Conservation (phyloP, 2,329 filamentous ascomycete species). For the Colletotrichum plurivorum region DNA sequence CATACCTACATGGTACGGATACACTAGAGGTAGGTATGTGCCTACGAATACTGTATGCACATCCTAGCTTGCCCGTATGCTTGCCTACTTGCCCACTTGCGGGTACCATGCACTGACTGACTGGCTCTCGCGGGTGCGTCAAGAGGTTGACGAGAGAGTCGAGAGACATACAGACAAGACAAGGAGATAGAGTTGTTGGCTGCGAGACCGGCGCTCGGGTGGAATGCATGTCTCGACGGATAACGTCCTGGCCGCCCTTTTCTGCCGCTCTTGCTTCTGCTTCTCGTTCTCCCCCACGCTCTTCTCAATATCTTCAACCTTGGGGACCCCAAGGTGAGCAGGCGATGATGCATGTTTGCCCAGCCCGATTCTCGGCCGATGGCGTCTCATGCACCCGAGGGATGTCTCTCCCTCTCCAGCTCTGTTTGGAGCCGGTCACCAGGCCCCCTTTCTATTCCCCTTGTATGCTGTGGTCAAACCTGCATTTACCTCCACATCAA, state of each 20-base stretch:
- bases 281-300: neutral
- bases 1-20: neutral
- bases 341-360: neutral
- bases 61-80: no score
- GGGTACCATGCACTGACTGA: no score
- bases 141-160: no score
- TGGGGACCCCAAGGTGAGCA: no score
- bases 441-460: neutral
- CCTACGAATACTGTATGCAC: no score
- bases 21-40: neutral
- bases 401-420: constrained; percentile 10
- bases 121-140: no score
- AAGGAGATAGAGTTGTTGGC: constrained; percentile 20
- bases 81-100: no score
- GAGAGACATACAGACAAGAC: constrained; percentile 16
- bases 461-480: constrained; percentile 18
- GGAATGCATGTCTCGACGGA: constrained; percentile 19
- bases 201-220: constrained; percentile 17
- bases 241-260: neutral
- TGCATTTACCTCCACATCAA: constrained; percentile 31
- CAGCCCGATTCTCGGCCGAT: constrained; percentile 29
- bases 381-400: constrained; percentile 22
- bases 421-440: neutral
- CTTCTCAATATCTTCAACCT: neutral
- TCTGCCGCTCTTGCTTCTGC: neutral